phyloP scores from a whole-genome alignment of 345 rosid species.

The Toxicodendron radicans region DNA sequence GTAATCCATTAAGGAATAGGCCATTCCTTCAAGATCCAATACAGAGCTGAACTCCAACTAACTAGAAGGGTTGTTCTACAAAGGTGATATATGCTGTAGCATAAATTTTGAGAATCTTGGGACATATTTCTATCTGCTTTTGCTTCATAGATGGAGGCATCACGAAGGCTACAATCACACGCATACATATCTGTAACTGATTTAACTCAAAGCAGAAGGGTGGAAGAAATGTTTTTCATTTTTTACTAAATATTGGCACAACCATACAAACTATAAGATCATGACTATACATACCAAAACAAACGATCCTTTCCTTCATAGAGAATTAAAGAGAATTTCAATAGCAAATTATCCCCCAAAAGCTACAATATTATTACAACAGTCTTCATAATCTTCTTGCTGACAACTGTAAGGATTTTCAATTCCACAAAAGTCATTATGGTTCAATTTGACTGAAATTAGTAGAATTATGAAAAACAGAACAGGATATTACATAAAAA shows the following conservation, averaged over 20 bases:
- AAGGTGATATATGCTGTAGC: neutral
- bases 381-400: neutral
- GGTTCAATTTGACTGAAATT: neutral
- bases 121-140: neutral
- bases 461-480: neutral
- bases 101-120: neutral
- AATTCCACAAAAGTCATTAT: neutral
- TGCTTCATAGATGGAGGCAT: neutral
- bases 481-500: neutral
- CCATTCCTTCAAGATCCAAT: conserved; percentile 1
- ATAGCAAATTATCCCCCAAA: neutral
- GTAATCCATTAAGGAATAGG: neutral
- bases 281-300: neutral
- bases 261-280: neutral
- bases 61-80: neutral
- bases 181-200: neutral
- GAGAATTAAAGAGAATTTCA: neutral
- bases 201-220: neutral
- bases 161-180: neutral
- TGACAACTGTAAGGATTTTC: neutral
- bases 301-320: neutral
- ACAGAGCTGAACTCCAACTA: neutral
- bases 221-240: neutral
- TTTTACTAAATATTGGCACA: neutral
- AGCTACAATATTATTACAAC: neutral